A percentile compares a stretch with the other conserved stretches of the same genome.
Evolutionary conservation across 495 filamentous ascomycete genomes (phyloP).

Genomic region (Neurospora tetraspora): DNA sequence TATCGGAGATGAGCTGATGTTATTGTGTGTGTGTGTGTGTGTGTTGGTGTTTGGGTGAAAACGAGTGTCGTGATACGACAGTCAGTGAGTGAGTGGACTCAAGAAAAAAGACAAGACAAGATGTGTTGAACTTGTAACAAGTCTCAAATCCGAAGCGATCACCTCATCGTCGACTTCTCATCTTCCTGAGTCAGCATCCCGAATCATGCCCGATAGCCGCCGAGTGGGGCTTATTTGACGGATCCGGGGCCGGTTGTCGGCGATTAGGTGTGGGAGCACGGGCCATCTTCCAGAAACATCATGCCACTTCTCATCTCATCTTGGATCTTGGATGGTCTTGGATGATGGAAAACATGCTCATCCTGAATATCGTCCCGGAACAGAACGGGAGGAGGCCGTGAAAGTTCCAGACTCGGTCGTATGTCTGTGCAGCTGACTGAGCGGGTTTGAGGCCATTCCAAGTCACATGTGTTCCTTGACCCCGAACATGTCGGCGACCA

Average conservation of each 20-base stretch:
- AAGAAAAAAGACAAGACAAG: background rate
- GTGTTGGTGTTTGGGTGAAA: background rate
- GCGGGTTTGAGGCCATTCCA: background rate
- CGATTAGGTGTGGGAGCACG: too few species aligned
- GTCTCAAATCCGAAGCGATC: background rate
- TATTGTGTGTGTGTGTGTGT: background rate
- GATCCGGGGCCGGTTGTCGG: background rate
- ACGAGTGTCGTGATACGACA: background rate
- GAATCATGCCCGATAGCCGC: background rate
- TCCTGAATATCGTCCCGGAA: background rate
- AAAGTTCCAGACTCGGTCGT: background rate
- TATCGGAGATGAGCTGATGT: background rate
- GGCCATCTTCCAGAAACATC: background rate
- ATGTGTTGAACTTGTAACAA: background rate
- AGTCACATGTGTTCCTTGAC: background rate
- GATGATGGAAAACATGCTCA: background rate
- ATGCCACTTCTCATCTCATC: background rate
- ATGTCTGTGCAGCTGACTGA: background rate
- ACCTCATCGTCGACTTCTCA: background rate
- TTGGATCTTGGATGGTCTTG: background rate
- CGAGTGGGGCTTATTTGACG: background rate
- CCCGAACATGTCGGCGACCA: background rate
- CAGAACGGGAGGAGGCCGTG: background rate
- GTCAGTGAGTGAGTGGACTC: background rate
- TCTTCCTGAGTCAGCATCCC: background rate